Evolutionary conservation across 805 yeast species (phyloP), one percentile per base, ranked within the genome.

Genomic region (Suhomyces emberorum): DNA sequence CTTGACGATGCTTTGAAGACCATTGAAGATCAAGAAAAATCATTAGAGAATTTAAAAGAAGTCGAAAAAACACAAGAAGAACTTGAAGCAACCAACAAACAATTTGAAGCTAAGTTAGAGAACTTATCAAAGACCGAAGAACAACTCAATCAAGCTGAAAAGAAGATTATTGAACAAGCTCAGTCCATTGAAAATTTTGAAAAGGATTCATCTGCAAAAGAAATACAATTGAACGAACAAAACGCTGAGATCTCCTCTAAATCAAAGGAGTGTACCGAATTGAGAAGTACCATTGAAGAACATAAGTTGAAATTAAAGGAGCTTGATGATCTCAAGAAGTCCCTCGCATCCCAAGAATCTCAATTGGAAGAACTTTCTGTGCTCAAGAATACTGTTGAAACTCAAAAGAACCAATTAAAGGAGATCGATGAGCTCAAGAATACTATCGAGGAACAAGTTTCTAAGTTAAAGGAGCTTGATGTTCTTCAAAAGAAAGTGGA

Each of bases 201-300:
- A 19, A 15, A 22, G n/a, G n/a, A n/a, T n/a, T n/a, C n/a, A n/a
- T n/a, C n/a, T n/a, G n/a, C n/a, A n/a, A n/a, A n/a, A n/a, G n/a
- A n/a, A n/a, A n/a, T n/a, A n/a, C n/a, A n/a, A n/a, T n/a, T n/a
- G n/a, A n/a, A n/a, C n/a, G n/a, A n/a, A n/a, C n/a, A n/a, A n/a
- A n/a, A n/a, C n/a, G n/a, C n/a, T n/a, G n/a, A n/a, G n/a, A n/a
- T n/a, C n/a, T n/a, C n/a, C n/a, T n/a, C n/a, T n/a, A 20, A 20
- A 20, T 20, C 9, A 20, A 20, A 20, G 18, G 22, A 20, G 22
- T 20, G 7, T 7, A 9, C 7, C 7, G 22, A 20, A 20, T 20
- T 20, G 14, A 35, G 22, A 16, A 15, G 7, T 4, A 35, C 14
- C 15, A 22, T 15, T n/a, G 14, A 28, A 25, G 35, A 38, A 24